Percentiles rank a stretch among this genome's conserved stretches.
phyloP scores from a whole-genome alignment of 177 flowering plant species.

The Tripterygium wilfordii region DNA sequence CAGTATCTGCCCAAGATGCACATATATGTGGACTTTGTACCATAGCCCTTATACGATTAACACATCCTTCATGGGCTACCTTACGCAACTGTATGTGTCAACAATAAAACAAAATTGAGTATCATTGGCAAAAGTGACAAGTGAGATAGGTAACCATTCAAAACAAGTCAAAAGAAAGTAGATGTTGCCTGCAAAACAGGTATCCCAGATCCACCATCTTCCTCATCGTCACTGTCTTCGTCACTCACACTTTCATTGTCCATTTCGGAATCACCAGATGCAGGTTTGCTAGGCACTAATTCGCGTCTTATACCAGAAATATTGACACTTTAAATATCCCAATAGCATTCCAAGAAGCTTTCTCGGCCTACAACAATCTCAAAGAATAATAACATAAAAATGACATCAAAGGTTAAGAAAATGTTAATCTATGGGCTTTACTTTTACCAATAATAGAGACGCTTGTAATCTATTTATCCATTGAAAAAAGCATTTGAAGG shows the following conservation, averaged over 20 bases:
- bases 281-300: conserved; percentile 40
- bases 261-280: conserved; percentile 45
- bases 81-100: conserved; percentile 53
- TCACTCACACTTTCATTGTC: conserved; percentile 65
- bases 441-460: no score
- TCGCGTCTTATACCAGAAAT: conserved; percentile 80
- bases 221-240: conserved; percentile 56
- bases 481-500: no score
- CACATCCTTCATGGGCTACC: conserved; percentile 81
- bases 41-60: conserved; percentile 92
- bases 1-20: conserved; percentile 93
- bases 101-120: background rate
- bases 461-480: no score
- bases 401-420: background rate
- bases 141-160: no score
- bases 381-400: background rate
- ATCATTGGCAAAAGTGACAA: background rate
- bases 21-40: conserved; percentile 81
- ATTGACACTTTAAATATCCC: conserved; percentile 74
- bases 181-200: conserved; percentile 67
- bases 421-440: no score
- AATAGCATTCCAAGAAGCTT: conserved; percentile 67
- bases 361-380: conserved; percentile 84
- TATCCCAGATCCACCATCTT: conserved; percentile 31
- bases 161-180: background rate